A percentile compares a stretch with the other conserved stretches of the same genome.
Conservation (phyloP, 2,329 filamentous ascomycete species). For the Cercospora beticola region DNA sequence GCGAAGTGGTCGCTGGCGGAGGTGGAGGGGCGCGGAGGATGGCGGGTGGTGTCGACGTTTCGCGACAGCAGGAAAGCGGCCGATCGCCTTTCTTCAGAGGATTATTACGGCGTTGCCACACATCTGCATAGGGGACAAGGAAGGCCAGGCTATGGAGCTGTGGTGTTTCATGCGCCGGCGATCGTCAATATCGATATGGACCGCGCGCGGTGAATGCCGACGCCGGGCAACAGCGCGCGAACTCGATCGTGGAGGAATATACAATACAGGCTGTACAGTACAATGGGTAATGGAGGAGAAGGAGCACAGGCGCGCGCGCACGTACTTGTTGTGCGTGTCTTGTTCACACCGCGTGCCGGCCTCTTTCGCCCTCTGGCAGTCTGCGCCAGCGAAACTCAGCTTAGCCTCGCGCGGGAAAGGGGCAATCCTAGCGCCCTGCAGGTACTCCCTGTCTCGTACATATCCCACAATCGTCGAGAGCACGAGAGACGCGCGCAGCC, state of each 20-base stretch:
- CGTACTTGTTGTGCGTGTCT: not conserved
- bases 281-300: not conserved
- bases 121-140: not conserved
- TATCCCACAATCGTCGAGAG: not conserved
- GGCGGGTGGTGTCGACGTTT: not conserved
- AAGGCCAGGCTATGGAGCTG: not conserved
- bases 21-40: not conserved
- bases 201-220: not conserved
- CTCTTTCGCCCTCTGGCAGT: not conserved
- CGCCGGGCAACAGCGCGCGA: not conserved
- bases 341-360: not conserved
- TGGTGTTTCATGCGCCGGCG: constrained; percentile 3
- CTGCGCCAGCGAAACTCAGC: not conserved
- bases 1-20: not conserved
- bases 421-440: not conserved
- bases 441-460: not conserved
- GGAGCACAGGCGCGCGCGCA: not conserved
- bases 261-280: not conserved
- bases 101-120: not conserved
- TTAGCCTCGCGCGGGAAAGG: not conserved
- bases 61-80: not conserved
- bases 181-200: constrained; percentile 1
- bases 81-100: not conserved
- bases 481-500: not conserved
- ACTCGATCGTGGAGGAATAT: not conserved